Evolutionary conservation across 2,329 filamentous ascomycete genomes (phyloP).

Genomic region (Epichloe scottii): DNA sequence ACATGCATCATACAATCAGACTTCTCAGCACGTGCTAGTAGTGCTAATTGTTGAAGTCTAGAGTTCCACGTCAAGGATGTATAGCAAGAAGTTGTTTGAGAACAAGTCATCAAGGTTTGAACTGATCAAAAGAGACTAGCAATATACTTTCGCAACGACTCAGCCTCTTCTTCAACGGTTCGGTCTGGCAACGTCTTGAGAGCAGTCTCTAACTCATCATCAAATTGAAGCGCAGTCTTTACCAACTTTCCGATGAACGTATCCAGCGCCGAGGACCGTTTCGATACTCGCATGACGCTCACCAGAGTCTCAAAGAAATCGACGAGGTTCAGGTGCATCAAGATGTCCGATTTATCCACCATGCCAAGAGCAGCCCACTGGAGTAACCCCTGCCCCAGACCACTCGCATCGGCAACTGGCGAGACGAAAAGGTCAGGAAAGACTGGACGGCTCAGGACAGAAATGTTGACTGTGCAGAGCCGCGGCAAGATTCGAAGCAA

Average conservation of each 20-base stretch:
- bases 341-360: conserved; percentile 34
- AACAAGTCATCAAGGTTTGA: no score
- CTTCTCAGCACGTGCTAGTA: no score
- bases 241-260: conserved; percentile 27
- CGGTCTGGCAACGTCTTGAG: conserved; percentile 33
- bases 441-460: conserved; percentile 23
- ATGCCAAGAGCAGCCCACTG: conserved; percentile 39
- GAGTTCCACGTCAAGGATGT: no score
- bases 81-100: no score
- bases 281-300: conserved; percentile 32
- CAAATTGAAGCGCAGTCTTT: conserved; percentile 25
- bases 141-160: conserved; percentile 33
- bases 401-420: conserved; percentile 9
- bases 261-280: conserved; percentile 22
- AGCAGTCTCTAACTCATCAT: conserved; percentile 25
- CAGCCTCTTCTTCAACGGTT: conserved; percentile 38
- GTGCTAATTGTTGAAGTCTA: no score
- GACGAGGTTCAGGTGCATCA: conserved; percentile 39
- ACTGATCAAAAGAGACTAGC: conserved; percentile 20
- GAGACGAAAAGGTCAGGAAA: conserved; percentile 22
- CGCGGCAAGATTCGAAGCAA: conserved; percentile 38
- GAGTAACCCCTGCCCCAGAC: conserved; percentile 28
- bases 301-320: conserved; percentile 41
- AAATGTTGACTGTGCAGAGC: conserved; percentile 34
- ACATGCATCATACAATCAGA: no score